These are phyloP conservation scores for Pseudogymnoascus sp. DNA, from an alignment of 2,329 filamentous ascomycete species.

Conservation along the genomic window DNA sequence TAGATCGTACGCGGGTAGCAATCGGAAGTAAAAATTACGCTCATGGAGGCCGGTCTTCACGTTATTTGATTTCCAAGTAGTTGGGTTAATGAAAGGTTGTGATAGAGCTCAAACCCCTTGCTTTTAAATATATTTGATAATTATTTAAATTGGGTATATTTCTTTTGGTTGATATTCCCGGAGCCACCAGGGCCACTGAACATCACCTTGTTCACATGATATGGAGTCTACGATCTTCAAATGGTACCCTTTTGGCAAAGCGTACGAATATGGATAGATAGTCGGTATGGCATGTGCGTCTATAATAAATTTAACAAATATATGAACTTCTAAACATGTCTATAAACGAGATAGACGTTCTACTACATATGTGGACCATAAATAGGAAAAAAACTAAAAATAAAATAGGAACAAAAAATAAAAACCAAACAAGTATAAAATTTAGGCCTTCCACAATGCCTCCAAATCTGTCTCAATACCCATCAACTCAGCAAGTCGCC, in stretches of 20 bases:
- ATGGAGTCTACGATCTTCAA: too few relatives aligned
- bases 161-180: not conserved
- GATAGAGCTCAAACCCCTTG: not conserved
- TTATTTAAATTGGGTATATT: not conserved
- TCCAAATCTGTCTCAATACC: constrained; percentile 1
- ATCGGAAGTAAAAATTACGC: not conserved
- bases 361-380: not conserved
- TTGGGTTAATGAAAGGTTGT: not conserved
- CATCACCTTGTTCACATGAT: too few relatives aligned
- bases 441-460: not conserved
- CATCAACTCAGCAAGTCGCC: not conserved
- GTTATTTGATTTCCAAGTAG: not conserved
- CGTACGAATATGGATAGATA: too few relatives aligned
- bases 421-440: not conserved
- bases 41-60: not conserved
- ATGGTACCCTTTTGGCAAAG: too few relatives aligned
- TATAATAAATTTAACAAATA: not conserved
- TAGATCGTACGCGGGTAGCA: not conserved
- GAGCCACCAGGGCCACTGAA: not conserved
- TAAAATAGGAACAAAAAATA: not conserved
- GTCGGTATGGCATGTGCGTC: too few relatives aligned
- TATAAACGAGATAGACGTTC: not conserved
- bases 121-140: too few relatives aligned
- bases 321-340: not conserved
- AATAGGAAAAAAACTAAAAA: not conserved